Base-by-base conservation (phyloP, 306 rosid genomes). In the Sphenostylis stenocarpa region DNA sequence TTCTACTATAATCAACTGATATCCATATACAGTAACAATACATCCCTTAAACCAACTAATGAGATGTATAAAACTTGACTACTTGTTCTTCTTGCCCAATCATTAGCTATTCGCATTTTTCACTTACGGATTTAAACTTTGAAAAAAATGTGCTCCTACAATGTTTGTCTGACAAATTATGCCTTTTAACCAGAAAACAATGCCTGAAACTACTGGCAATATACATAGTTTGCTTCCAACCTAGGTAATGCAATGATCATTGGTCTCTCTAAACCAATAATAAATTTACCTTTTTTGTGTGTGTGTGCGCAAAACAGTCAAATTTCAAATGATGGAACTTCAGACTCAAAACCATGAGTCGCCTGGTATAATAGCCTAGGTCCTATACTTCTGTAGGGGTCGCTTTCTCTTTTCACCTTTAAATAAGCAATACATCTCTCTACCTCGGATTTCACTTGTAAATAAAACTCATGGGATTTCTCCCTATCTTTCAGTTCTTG, bases 291-390 rank as follows among this genome's bases (percentile, higher is more conserved):
- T 31, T 14, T 31, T 19, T 23, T 24, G n/a, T n/a, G n/a, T n/a
- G 23, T 15, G 0, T 55, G 11, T 44, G 20, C 55, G 41, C 53
- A 15, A 23, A 52, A 63, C 58, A 52, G 41, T 92, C 87, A 92
- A 52, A 92, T 70, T 67, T 95, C 89, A 80, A 95, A 95, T 12
- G 93, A 77, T 17, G 98, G 98, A 78, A 95, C 78, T 67, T 90
- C 87, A n/a, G 91, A 81, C 1, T 82, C 17, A 36, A 72, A 82
- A 38, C 93, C 96, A 73, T 87, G 87, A 1, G 75, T 69, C 38
- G 85, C 87, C 63, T 92, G 96, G 84, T 89, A 90, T 69, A 82
- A 57, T n/a, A 86, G 55, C 17, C 97, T 90, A 71, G 96, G 51
- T 69, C 81, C 51, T 57, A 89, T 26, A 67, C 81, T 69, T 88